A percentile compares a stretch with the other conserved stretches of the same genome.
Evolutionary conservation across 2,329 filamentous ascomycete genomes (phyloP).

Genomic region (Pseudogymnoascus sp.): DNA sequence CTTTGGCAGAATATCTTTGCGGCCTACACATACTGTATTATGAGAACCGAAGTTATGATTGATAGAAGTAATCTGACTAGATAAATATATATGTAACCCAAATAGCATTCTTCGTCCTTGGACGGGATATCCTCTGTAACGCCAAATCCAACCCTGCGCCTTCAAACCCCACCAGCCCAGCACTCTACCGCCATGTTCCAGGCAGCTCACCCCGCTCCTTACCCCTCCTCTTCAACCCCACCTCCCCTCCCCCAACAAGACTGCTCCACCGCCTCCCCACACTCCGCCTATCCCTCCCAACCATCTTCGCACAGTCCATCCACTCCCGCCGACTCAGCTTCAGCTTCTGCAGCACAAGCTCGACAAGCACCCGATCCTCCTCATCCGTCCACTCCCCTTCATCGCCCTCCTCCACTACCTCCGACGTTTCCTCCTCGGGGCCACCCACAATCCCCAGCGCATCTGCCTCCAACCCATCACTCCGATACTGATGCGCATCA

Average conservation of each 20-base stretch:
- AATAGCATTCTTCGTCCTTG: slow-evolving; percentile 4
- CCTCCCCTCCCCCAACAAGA: slow-evolving; percentile 49
- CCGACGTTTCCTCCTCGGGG: slow-evolving; percentile 26
- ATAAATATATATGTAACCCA: slow-evolving; percentile 3
- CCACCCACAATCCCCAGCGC: slow-evolving; percentile 27
- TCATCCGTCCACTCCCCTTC: slow-evolving; percentile 49
- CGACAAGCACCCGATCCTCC: slow-evolving; percentile 57
- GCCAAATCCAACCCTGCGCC: neutral
- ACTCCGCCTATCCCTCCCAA: slow-evolving; percentile 51
- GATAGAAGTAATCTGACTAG: slow-evolving; percentile 3
- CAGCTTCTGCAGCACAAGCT: slow-evolving; percentile 59
- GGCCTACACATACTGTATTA: neutral
- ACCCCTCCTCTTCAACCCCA: slow-evolving; percentile 46
- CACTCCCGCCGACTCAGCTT: slow-evolving; percentile 56
- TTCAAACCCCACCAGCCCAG: neutral
- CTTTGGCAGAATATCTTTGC: neutral
- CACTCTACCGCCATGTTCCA: slow-evolving; percentile 44
- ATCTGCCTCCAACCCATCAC: neutral
- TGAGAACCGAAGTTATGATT: neutral
- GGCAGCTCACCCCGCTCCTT: slow-evolving; percentile 41
- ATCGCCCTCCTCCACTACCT: slow-evolving; percentile 35
- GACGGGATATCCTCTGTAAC: slow-evolving; percentile 1
- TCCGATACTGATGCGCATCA: slow-evolving; percentile 18
- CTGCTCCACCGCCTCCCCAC: slow-evolving; percentile 56
- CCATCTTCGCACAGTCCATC: slow-evolving; percentile 57